Base-by-base conservation (phyloP, 345 rosid genomes). In the Erysimum cheiranthoides region DNA sequence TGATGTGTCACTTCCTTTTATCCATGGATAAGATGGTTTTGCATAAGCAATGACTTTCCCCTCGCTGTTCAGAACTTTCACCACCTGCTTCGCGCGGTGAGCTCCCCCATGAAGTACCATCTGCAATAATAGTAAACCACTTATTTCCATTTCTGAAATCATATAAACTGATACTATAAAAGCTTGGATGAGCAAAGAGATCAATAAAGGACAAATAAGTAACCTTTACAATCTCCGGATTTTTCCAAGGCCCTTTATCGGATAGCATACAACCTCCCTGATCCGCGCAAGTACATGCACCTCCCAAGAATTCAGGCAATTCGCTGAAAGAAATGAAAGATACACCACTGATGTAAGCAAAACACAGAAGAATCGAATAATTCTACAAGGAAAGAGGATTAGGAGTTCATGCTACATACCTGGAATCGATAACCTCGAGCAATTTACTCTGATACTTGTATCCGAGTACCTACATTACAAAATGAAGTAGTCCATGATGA, bases 161-260 rank as follows among this genome's bases (percentile, higher is more conserved):
- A 57, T 7, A 54, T 40, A 45, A 31, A 13, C 4, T 16, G 32
- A 69, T 34, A 35, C 46, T 62, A 73, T 8, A 54, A 50, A 60
- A 46, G 36, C 61, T 38, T 47, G 35, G 38, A 47, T 31, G 53
- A 5, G 28, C 8, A 47, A 70, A 40, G 62, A 71, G 56, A 71
- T 61, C 42, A 47, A 34, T 28, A 40, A 66, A 39, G 27, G 36
- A 10, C 6, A 46, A 34, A 39, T 14, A 61, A 46, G 63, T 39
- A 85, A 90, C 98, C 87, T 84, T 89, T 30, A 92, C 47, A 61
- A 90, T 83, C 9, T 87, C 95, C 1, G 86, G 84, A 83, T 88
- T 85, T 50, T 90, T 92, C 97, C 98, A 94, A 11, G 98, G 98
- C 16, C 98, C 98, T 84, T 92, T 94, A 60, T 94, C 98, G 8